Evolutionary conservation across 306 rosid species (phyloP).

Genomic region (Carpinus fangiana): DNA sequence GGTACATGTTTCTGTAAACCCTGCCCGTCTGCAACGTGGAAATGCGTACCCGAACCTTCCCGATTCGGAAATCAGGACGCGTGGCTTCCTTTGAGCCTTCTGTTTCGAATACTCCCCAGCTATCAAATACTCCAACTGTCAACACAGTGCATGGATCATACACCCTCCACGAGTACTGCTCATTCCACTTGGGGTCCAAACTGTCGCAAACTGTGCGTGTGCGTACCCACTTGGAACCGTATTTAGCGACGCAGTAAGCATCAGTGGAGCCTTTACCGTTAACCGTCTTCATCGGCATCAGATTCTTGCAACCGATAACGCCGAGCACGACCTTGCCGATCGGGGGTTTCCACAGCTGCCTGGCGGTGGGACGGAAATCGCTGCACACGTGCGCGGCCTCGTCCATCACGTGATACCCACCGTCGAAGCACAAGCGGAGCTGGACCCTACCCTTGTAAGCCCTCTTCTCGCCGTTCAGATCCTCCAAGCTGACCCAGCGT

Average conservation of each 20-base stretch:
- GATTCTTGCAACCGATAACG: slow-evolving; percentile 60
- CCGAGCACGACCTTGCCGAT: slow-evolving; percentile 78
- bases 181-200: slow-evolving; percentile 88
- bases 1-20: slow-evolving; percentile 62
- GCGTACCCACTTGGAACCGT: slow-evolving; percentile 83
- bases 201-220: slow-evolving; percentile 66
- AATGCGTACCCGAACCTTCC: slow-evolving; percentile 66
- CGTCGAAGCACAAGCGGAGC: slow-evolving; percentile 73
- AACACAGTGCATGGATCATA: slow-evolving; percentile 83
- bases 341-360: slow-evolving; percentile 84
- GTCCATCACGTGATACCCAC: slow-evolving; percentile 96
- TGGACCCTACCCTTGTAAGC: slow-evolving; percentile 61
- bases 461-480: slow-evolving; percentile 29
- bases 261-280: slow-evolving; percentile 62
- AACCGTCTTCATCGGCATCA: slow-evolving; percentile 68
- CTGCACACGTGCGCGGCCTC: slow-evolving; percentile 80
- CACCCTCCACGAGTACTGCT: slow-evolving; percentile 89
- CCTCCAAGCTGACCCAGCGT: slow-evolving; percentile 64
- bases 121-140: slow-evolving; percentile 74
- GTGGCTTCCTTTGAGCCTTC: slow-evolving; percentile 28
- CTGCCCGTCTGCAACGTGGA: slow-evolving; percentile 65
- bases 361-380: slow-evolving; percentile 87
- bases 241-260: slow-evolving; percentile 82
- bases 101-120: slow-evolving; percentile 31
- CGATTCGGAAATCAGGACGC: slow-evolving; percentile 58